These are phyloP conservation scores for Agastache rugosa DNA, from an alignment of 257 asterid genomes.

Conservation along the genomic window DNA sequence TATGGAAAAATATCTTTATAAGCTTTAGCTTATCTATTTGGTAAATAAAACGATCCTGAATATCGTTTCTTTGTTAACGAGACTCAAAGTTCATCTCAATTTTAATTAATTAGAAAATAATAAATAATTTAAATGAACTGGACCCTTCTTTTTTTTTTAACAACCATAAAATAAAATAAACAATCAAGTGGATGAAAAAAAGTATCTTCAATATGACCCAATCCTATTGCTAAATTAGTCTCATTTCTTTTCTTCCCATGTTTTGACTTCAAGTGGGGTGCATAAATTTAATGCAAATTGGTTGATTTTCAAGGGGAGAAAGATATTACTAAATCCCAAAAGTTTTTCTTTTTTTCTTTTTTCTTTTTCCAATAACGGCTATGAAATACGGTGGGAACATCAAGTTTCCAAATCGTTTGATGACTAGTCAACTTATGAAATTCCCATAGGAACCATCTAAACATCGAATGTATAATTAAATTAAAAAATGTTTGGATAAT, in stretches of 20 bases:
- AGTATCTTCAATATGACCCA: not conserved
- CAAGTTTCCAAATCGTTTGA: not conserved
- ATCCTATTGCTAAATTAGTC: not conserved
- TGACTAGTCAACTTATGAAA: not conserved
- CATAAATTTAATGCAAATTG: conserved; percentile 4
- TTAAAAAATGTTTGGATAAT: not conserved
- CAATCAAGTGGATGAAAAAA: not conserved
- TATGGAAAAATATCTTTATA: too few relatives aligned
- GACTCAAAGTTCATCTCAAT: not conserved
- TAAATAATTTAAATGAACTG: too few relatives aligned
- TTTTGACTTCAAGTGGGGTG: conserved; percentile 1
- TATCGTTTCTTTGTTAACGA: not conserved
- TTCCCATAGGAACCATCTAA: too few relatives aligned
- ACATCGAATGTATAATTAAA: too few relatives aligned
- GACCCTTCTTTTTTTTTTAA: not conserved
- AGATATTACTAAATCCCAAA: not conserved
- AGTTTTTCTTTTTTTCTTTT: not conserved
- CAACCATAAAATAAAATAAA: not conserved
- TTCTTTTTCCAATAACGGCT: not conserved
- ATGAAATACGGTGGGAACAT: conserved; percentile 26
- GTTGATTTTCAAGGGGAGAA: not conserved
- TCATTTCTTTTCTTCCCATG: conserved; percentile 3
- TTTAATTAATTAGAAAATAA: not conserved
- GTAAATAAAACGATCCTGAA: too few relatives aligned
- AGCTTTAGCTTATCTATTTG: too few relatives aligned